Evolutionary conservation across 129 eudicot species (phyloP).

Genomic region (Arctium minus): DNA sequence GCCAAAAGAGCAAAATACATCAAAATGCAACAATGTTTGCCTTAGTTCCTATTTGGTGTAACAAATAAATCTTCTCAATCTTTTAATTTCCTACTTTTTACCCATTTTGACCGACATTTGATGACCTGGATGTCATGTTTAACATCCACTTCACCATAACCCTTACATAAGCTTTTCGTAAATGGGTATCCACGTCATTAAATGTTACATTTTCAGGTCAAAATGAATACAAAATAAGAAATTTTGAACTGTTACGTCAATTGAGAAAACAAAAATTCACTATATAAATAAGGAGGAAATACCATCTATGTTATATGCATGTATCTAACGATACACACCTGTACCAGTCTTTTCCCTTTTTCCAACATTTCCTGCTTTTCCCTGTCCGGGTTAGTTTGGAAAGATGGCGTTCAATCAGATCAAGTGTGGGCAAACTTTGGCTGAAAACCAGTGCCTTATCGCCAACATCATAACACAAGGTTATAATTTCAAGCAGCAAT

Average conservation of each 20-base stretch:
- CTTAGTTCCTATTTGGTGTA: background rate
- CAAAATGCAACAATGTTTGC: background rate
- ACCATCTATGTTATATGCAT: background rate
- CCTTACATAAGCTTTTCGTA: background rate
- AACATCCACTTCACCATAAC: background rate
- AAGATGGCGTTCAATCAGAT: constrained; percentile 74
- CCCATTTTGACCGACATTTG: background rate
- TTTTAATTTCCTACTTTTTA: background rate
- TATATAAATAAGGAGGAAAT: background rate
- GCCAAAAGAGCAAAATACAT: background rate
- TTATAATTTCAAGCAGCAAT: constrained; percentile 75
- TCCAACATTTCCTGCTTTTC: constrained; percentile 74
- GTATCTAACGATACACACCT: constrained; percentile 50
- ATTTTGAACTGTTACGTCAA: background rate
- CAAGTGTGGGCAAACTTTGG: constrained; percentile 87
- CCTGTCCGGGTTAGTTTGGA: constrained; percentile 65
- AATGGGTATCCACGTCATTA: background rate
- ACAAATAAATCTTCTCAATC: background rate
- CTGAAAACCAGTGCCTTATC: constrained; percentile 93
- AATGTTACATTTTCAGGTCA: background rate
- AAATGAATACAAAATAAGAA: background rate
- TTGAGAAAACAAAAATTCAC: background rate
- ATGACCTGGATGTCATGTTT: background rate
- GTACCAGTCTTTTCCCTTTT: constrained; percentile 94
- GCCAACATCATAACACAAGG: constrained; percentile 57